phyloP scores from a whole-genome alignment of 129 eudicot genomes.

The Kitagawia praeruptora region DNA sequence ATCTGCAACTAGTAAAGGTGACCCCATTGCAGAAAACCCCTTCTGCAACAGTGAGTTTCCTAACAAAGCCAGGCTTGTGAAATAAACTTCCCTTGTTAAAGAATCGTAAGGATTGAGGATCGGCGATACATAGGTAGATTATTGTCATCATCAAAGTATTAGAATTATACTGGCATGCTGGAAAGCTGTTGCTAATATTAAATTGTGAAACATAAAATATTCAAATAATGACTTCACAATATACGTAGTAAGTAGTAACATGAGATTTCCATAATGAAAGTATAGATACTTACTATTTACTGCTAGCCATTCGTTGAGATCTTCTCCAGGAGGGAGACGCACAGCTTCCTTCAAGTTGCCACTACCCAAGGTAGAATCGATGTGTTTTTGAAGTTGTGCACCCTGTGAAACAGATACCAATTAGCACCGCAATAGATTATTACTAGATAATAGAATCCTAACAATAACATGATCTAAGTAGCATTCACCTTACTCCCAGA shows the following conservation, averaged over 20 bases:
- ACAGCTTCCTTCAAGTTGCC: constrained; percentile 67
- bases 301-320: constrained; percentile 62
- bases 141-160: background rate
- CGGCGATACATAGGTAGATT: background rate
- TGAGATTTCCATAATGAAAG: constrained; percentile 2
- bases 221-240: background rate
- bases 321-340: constrained; percentile 70
- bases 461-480: background rate
- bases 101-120: background rate
- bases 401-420: constrained; percentile 28
- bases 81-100: background rate
- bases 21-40: background rate
- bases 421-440: background rate
- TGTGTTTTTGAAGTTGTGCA: constrained; percentile 54
- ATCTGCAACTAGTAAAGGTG: background rate
- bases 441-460: background rate
- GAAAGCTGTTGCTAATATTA: background rate
- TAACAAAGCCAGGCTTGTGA: background rate
- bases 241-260: background rate
- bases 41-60: background rate
- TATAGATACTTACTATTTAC: constrained; percentile 33
- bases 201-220: background rate
- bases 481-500: constrained; percentile 52
- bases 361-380: constrained; percentile 66
- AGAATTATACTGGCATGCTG: background rate